A percentile compares a stretch with the other conserved stretches of the same genome.
Evolutionary conservation across 495 filamentous ascomycete genomes (phyloP).

Genomic region (Neurospora pannonica): DNA sequence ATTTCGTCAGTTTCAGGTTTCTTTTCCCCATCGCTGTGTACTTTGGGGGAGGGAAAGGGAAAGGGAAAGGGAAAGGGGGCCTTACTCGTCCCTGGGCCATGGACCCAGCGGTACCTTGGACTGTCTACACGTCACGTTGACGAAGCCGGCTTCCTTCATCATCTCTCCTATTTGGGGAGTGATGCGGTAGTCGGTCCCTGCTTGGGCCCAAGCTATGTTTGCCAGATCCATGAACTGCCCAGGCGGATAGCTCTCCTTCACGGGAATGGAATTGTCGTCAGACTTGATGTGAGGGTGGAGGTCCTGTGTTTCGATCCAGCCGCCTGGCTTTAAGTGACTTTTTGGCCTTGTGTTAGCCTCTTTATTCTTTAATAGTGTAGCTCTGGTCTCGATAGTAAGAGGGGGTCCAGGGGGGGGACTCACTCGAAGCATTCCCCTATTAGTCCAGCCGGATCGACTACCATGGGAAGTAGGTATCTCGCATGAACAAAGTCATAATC

Average conservation of each 20-base stretch:
- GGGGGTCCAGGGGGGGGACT: neutral
- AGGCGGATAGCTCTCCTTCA: constrained; percentile 17
- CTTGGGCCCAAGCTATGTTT: constrained; percentile 12
- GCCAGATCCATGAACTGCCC: constrained; percentile 18
- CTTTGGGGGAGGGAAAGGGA: constrained; percentile 10
- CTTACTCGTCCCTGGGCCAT: constrained; percentile 39
- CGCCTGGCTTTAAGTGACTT: constrained; percentile 33
- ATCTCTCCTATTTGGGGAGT: constrained; percentile 37
- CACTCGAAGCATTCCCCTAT: constrained; percentile 18
- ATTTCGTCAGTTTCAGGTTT: neutral
- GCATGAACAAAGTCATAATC: constrained; percentile 30
- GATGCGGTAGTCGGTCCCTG: constrained; percentile 34
- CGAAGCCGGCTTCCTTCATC: constrained; percentile 47
- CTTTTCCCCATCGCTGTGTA: neutral
- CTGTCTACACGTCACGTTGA: constrained; percentile 41
- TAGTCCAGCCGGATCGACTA: constrained; percentile 32
- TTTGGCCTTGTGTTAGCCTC: neutral
- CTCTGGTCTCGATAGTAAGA: neutral
- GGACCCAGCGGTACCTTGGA: constrained; percentile 47
- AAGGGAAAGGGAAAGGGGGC: constrained; percentile 9
- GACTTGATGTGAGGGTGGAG: constrained; percentile 24
- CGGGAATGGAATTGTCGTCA: constrained; percentile 32
- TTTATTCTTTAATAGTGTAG: neutral
- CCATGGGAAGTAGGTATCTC: constrained; percentile 27
- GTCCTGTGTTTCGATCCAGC: constrained; percentile 45